Conservation (phyloP, 2,329 filamentous ascomycete species). For the Endothia cerciana region DNA sequence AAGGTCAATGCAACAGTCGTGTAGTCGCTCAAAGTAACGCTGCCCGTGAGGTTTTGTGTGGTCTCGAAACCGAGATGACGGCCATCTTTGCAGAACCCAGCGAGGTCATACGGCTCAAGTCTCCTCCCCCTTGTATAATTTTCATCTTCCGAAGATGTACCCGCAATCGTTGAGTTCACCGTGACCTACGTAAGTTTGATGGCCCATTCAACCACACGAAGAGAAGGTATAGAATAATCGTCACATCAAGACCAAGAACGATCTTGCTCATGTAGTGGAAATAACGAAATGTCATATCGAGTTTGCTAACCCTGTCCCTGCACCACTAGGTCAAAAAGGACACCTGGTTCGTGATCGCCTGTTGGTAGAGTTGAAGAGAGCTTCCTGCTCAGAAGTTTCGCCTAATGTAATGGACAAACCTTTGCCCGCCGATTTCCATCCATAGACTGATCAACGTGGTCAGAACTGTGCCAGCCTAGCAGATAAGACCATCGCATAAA, state of each 20-base stretch:
- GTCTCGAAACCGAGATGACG: no score
- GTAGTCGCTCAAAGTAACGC: no score
- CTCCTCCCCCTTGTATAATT: no score
- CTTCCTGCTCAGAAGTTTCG: background rate
- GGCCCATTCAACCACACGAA: background rate
- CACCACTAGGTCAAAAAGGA: background rate
- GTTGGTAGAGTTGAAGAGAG: background rate
- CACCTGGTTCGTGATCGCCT: background rate
- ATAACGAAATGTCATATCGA: background rate
- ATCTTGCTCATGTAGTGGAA: background rate
- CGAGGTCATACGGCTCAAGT: no score
- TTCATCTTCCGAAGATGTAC: no score
- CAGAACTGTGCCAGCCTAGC: background rate
- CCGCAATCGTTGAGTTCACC: no score
- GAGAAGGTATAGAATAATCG: background rate
- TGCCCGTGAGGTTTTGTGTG: no score
- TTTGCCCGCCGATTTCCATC: background rate
- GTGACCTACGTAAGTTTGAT: no score
- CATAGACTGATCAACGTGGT: background rate
- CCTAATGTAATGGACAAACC: background rate
- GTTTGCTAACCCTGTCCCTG: background rate
- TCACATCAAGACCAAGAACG: background rate
- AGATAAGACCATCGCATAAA: background rate
- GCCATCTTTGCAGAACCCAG: no score
- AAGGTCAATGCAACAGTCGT: no score